Percentiles rank a stretch among this genome's conserved stretches.
These are phyloP conservation scores for Ricinus communis DNA, from an alignment of 345 rosid genomes.

Conservation along the genomic window DNA sequence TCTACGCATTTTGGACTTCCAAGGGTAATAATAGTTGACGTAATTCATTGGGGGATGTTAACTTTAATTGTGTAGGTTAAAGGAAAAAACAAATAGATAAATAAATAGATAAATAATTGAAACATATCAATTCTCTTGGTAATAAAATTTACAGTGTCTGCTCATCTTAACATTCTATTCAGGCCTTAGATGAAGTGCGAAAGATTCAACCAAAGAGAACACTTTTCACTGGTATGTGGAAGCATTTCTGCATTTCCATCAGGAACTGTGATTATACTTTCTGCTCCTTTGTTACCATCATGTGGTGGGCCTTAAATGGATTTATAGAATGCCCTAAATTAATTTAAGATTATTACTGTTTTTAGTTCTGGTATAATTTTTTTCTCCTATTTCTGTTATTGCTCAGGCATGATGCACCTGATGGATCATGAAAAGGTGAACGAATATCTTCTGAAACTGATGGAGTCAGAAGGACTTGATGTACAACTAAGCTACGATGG, in stretches of 20 bases:
- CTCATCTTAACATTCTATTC: conserved; percentile 9
- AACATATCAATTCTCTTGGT: background rate
- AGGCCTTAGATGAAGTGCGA: conserved; percentile 85
- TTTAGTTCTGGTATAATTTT: background rate
- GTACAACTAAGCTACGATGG: conserved; percentile 85
- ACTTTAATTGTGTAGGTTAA: background rate
- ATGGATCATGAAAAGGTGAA: conserved; percentile 87
- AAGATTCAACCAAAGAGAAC: conserved; percentile 82
- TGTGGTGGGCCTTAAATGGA: background rate
- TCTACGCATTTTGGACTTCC: conserved; percentile 93
- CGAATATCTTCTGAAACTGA: conserved; percentile 50
- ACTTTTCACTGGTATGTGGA: conserved; percentile 69
- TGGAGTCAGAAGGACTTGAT: conserved; percentile 69
- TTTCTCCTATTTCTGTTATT: conserved; percentile 6
- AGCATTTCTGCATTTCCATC: background rate
- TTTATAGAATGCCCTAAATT: background rate
- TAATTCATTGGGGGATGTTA: background rate
- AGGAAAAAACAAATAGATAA: background rate
- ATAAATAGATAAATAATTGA: background rate
- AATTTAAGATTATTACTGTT: background rate
- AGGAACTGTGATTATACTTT: background rate
- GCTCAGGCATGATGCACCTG: conserved; percentile 88
- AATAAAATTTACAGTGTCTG: background rate
- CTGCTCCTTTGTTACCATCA: background rate
- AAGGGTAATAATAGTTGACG: conserved; percentile 45